These are phyloP conservation scores for Chlorokybus atmophyticus DNA, from an alignment of 139 green algal species.

Conservation along the genomic window DNA sequence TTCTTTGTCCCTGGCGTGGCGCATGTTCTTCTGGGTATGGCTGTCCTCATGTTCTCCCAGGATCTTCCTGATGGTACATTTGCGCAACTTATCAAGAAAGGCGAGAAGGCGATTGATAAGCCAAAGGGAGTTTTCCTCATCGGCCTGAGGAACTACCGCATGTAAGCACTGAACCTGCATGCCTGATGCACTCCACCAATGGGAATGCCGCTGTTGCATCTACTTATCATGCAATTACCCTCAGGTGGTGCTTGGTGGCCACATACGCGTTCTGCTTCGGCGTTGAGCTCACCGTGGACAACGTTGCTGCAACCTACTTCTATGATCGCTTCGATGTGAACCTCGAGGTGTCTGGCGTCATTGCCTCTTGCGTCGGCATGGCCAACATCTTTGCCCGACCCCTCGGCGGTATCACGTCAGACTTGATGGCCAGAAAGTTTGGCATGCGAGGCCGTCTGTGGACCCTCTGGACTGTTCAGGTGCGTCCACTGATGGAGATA, in stretches of 20 bases:
- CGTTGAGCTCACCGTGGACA: slow-evolving; percentile 70
- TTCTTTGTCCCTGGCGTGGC: slow-evolving; percentile 71
- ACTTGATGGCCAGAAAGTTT: slow-evolving; percentile 29
- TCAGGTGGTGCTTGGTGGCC: too few species aligned
- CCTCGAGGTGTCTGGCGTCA: slow-evolving; percentile 31
- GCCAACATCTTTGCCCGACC: slow-evolving; percentile 84
- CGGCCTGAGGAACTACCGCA: too few species aligned
- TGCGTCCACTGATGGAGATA: neutral
- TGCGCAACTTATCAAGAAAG: too few species aligned
- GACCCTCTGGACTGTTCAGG: slow-evolving; percentile 51
- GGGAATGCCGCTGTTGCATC: too few species aligned
- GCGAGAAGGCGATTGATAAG: too few species aligned
- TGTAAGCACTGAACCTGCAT: too few species aligned
- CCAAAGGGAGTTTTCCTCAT: too few species aligned
- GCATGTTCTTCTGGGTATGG: slow-evolving; percentile 47
- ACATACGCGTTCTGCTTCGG: slow-evolving; percentile 59
- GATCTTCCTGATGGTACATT: slow-evolving; percentile 75
- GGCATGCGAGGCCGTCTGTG: slow-evolving; percentile 65
- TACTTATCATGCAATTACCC: too few species aligned
- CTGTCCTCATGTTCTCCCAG: slow-evolving; percentile 38
- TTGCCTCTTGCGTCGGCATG: slow-evolving; percentile 31
- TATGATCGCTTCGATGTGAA: slow-evolving; percentile 49
- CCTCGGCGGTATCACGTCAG: slow-evolving; percentile 42
- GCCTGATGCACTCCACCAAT: too few species aligned
- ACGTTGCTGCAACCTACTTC: slow-evolving; percentile 55